A percentile compares a stretch with the other conserved stretches of the same genome.
Conservation (phyloP, 805 yeast species). For the Nakazawaea ishiwadae region DNA sequence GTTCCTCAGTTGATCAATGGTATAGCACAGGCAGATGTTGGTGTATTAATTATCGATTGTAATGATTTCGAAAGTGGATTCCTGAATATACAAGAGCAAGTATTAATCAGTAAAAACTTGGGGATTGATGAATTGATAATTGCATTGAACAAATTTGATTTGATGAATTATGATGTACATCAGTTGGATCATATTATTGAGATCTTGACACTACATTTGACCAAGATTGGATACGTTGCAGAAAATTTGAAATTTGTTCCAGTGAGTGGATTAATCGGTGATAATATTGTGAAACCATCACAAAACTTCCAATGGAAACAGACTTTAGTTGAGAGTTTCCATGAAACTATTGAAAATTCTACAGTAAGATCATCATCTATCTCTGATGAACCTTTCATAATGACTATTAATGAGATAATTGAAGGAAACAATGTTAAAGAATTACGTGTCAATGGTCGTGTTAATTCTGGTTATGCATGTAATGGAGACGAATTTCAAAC, state of each 20-base stretch:
- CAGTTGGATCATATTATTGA: constrained; percentile 47
- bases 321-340: constrained; percentile 44
- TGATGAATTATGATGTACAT: constrained; percentile 48
- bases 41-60: constrained; percentile 65
- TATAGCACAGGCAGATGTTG: constrained; percentile 72
- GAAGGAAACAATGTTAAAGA: constrained; percentile 44
- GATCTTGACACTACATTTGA: constrained; percentile 46
- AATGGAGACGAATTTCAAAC: constrained; percentile 61
- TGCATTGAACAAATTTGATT: constrained; percentile 70
- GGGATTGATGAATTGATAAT: constrained; percentile 61
- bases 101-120: constrained; percentile 58
- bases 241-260: constrained; percentile 51
- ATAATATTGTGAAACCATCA: constrained; percentile 50
- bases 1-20: constrained; percentile 87
- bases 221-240: constrained; percentile 43
- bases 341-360: constrained; percentile 34
- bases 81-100: constrained; percentile 72
- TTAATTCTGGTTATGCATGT: constrained; percentile 64
- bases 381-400: constrained; percentile 40
- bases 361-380: constrained; percentile 22
- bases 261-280: constrained; percentile 65
- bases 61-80: constrained; percentile 74
- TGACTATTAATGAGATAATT: constrained; percentile 61
- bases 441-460: constrained; percentile 56
- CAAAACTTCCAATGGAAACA: constrained; percentile 15